These are phyloP conservation scores for Epichloe coenophiala DNA, from an alignment of 2,329 filamentous ascomycete species.

Conservation along the genomic window DNA sequence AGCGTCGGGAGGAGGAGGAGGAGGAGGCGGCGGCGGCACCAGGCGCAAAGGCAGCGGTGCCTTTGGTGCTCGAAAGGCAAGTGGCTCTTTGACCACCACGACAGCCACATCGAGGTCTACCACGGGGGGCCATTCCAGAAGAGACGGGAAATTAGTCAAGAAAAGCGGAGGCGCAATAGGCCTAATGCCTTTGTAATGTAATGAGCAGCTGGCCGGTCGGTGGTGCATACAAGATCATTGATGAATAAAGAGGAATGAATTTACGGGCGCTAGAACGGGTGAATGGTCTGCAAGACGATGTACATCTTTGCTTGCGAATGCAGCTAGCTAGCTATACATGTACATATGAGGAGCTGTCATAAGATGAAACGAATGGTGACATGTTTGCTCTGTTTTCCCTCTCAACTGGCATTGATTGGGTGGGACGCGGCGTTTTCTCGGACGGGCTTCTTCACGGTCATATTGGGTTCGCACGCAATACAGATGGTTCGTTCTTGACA, in stretches of 20 bases:
- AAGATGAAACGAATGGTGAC: no score
- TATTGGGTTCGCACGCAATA: neutral
- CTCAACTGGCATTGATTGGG: no score
- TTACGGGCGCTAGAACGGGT: no score
- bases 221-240: no score
- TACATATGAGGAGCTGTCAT: neutral
- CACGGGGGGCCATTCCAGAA: conserved; percentile 10
- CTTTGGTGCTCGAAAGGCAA: conserved; percentile 15
- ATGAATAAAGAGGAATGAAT: neutral
- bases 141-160: conserved; percentile 17
- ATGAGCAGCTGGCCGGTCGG: neutral
- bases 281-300: no score
- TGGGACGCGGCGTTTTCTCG: neutral
- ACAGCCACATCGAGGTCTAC: conserved; percentile 9
- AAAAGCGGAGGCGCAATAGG: conserved; percentile 23
- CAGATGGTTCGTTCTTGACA: neutral
- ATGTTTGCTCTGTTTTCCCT: no score
- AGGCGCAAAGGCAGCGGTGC: conserved; percentile 15
- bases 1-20: conserved; percentile 8
- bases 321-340: neutral
- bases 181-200: conserved; percentile 23
- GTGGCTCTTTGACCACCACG: conserved; percentile 14
- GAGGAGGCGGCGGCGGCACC: conserved; percentile 11
- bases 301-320: neutral
- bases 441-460: no score